Evolutionary conservation across 2,329 filamentous ascomycete species (phyloP).

Genomic region (Neofusicoccum parvum): DNA sequence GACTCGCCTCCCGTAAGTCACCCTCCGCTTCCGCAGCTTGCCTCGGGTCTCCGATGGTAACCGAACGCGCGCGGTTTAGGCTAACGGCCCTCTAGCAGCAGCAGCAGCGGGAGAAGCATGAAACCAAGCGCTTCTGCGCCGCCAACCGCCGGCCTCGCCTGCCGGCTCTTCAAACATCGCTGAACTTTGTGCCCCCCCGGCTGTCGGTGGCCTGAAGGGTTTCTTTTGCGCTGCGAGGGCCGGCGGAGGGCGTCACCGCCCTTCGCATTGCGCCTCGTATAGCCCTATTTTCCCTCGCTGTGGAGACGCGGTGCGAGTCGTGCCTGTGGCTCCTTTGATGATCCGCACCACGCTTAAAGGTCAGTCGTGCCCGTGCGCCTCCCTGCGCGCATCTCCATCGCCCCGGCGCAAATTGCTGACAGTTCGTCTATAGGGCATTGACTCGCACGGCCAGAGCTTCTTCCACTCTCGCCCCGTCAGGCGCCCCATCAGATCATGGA

Average conservation of each 20-base stretch:
- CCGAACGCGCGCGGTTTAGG: background rate
- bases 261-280: background rate
- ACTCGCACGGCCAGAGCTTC: slow-evolving; percentile 13
- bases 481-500: slow-evolving; percentile 1
- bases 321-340: background rate
- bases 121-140: slow-evolving; percentile 16
- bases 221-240: background rate
- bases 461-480: slow-evolving; percentile 7
- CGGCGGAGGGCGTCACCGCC: background rate
- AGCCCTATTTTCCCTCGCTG: slow-evolving; percentile 1
- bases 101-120: background rate
- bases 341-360: slow-evolving; percentile 5
- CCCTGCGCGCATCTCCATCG: background rate
- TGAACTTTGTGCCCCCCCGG: background rate
- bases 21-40: background rate
- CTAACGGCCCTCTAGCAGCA: background rate
- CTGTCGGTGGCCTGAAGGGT: slow-evolving; percentile 12
- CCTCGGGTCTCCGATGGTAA: background rate
- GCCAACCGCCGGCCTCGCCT: slow-evolving; percentile 3
- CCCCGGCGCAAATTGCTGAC: slow-evolving; percentile 7
- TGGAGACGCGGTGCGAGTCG: slow-evolving; percentile 4
- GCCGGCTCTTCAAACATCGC: background rate
- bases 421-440: background rate
- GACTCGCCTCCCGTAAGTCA: background rate
- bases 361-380: slow-evolving; percentile 1